These are phyloP conservation scores for Rhododendron kiyosumense DNA, from an alignment of 148 eudicot species.

Conservation along the genomic window DNA sequence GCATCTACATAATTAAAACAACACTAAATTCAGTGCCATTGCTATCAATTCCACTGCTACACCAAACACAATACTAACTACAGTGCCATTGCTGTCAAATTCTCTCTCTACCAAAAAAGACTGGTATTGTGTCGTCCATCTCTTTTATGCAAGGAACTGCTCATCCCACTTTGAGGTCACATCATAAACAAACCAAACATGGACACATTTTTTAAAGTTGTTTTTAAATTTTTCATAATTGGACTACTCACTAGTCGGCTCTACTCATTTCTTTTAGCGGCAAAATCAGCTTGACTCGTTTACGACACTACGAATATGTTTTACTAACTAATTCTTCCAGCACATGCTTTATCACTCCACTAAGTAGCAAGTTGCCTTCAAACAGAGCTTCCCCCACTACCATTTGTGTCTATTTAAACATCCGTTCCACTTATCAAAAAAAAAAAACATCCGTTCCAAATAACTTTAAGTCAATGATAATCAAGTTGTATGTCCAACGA, in stretches of 20 bases:
- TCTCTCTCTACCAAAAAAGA: neutral
- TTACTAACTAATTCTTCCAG: neutral
- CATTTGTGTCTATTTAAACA: neutral
- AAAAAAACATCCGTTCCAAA: neutral
- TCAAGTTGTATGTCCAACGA: neutral
- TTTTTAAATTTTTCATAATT: neutral
- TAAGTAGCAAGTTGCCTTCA: neutral
- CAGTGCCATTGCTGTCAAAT: neutral
- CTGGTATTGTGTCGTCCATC: neutral
- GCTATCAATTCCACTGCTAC: neutral
- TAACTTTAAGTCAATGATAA: neutral
- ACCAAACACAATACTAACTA: neutral
- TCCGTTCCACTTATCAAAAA: too few relatives aligned
- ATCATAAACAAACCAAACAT: neutral
- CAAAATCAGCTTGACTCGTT: neutral
- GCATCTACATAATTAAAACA: neutral
- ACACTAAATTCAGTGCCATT: neutral
- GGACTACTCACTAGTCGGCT: neutral
- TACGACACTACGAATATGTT: neutral
- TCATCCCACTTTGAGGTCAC: neutral
- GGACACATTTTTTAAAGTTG: neutral
- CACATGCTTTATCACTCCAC: neutral
- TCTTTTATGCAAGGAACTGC: neutral
- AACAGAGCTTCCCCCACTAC: neutral
- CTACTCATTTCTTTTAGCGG: neutral